phyloP scores from a whole-genome alignment of 139 green algal species.

The Dunaliella sp. region DNA sequence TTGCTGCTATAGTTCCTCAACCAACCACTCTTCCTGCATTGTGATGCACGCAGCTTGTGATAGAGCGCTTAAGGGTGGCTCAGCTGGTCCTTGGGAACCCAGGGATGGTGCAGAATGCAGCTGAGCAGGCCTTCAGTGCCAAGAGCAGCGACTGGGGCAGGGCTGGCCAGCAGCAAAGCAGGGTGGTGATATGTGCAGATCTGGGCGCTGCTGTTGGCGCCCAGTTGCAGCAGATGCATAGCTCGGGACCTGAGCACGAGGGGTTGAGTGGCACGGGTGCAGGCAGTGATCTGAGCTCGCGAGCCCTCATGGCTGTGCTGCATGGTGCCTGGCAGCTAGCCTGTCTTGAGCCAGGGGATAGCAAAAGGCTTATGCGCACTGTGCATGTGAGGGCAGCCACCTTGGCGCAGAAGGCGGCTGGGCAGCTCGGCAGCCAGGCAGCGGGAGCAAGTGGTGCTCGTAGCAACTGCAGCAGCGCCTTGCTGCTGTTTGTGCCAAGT shows the following conservation, averaged over 20 bases:
- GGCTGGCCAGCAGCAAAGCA: not conserved
- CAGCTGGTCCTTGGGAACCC: not conserved
- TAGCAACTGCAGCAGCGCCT: not conserved
- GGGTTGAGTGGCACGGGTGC: not conserved
- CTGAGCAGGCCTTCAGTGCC: not conserved
- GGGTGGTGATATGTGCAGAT: not conserved
- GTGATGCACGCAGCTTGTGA: not conserved
- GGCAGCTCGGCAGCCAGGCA: too few species aligned
- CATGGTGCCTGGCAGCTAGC: not conserved
- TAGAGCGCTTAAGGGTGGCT: not conserved
- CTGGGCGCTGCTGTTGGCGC: not conserved
- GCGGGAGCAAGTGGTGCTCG: too few species aligned
- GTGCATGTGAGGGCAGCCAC: not conserved
- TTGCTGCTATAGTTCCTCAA: too few species aligned
- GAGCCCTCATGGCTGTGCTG: not conserved
- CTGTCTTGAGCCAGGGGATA: not conserved
- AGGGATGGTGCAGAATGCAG: not conserved
- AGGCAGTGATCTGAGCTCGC: not conserved
- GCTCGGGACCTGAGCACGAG: too few species aligned
- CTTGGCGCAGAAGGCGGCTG: not conserved
- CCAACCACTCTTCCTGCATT: too few species aligned
- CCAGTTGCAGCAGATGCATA: too few species aligned
- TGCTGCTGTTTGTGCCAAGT: not conserved
- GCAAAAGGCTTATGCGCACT: not conserved
- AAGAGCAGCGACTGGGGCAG: not conserved